Evolutionary conservation across 352 stramenopile species (phyloP).

Genomic region (Phytophthora ramorum): DNA sequence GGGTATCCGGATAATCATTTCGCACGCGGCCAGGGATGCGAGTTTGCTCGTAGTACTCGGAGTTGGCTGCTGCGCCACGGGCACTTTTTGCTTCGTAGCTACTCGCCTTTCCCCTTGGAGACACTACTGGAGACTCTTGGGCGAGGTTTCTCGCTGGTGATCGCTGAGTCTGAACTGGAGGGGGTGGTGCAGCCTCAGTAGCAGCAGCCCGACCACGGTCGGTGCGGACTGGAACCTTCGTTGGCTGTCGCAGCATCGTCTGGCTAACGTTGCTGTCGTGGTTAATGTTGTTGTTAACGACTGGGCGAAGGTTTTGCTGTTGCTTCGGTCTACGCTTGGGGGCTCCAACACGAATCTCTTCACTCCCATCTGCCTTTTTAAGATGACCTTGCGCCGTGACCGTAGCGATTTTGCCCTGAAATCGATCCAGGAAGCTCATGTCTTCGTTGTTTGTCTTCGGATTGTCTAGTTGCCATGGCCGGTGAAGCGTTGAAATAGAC

Average conservation of each 20-base stretch:
- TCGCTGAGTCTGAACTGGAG: constrained; percentile 15
- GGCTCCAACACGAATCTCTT: constrained; percentile 80
- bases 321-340: constrained; percentile 55
- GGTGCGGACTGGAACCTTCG: constrained; percentile 17
- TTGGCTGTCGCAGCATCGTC: constrained; percentile 30
- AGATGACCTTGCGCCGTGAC: constrained; percentile 82
- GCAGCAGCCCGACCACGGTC: constrained; percentile 4
- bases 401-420: constrained; percentile 85
- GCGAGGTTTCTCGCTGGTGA: constrained; percentile 8
- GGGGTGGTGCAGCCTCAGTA: constrained; percentile 12
- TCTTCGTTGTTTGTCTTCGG: not conserved
- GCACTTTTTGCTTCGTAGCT: constrained; percentile 22
- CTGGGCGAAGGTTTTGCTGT: constrained; percentile 9
- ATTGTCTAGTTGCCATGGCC: not conserved
- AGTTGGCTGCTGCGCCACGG: constrained; percentile 2
- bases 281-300: constrained; percentile 21
- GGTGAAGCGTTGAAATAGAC: not conserved
- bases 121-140: constrained; percentile 17
- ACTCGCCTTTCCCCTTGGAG: constrained; percentile 22
- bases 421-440: constrained; percentile 88
- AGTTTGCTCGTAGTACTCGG: constrained; percentile 29
- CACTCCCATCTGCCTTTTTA: constrained; percentile 79
- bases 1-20: constrained; percentile 41
- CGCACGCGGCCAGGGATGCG: constrained; percentile 39
- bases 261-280: constrained; percentile 23